These are phyloP conservation scores for Phycomyces blakesleeanus DNA, from an alignment of 192 early-diverging fungal species.

Conservation along the genomic window DNA sequence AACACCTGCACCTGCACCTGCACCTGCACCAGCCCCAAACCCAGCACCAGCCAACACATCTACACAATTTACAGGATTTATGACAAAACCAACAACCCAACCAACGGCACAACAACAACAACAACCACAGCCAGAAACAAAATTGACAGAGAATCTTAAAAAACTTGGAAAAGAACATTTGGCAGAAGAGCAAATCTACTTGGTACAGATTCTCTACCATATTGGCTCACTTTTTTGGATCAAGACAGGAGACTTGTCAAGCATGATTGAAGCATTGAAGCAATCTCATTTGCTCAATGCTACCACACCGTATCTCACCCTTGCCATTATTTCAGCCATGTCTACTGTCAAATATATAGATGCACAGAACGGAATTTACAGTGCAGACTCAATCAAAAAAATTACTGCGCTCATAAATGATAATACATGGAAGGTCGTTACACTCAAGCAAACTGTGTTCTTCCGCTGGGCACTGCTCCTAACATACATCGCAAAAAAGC, in stretches of 20 bases:
- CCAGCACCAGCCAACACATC: not conserved
- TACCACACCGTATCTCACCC: slow-evolving; percentile 36
- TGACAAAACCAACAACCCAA: not conserved
- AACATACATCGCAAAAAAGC: slow-evolving; percentile 42
- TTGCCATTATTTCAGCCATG: slow-evolving; percentile 36
- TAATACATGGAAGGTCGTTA: slow-evolving; percentile 38
- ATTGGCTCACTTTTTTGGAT: slow-evolving; percentile 38
- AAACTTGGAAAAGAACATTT: slow-evolving; percentile 26
- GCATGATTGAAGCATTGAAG: slow-evolving; percentile 27
- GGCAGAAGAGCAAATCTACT: slow-evolving; percentile 34
- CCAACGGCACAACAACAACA: slow-evolving; percentile 14
- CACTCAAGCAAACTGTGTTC: slow-evolving; percentile 35
- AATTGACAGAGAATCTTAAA: not conserved
- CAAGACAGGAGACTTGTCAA: slow-evolving; percentile 25
- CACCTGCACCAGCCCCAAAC: not conserved
- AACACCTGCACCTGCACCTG: not conserved
- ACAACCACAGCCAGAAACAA: not conserved
- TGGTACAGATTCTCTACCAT: slow-evolving; percentile 39
- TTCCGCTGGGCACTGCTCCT: slow-evolving; percentile 61
- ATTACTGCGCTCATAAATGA: slow-evolving; percentile 23
- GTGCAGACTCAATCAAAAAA: slow-evolving; percentile 16
- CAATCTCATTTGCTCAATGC: slow-evolving; percentile 30
- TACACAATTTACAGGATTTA: not conserved
- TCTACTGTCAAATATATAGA: slow-evolving; percentile 25
- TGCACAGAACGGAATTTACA: slow-evolving; percentile 21